phyloP scores from a whole-genome alignment of 345 rosid species.

The Populus tremula region DNA sequence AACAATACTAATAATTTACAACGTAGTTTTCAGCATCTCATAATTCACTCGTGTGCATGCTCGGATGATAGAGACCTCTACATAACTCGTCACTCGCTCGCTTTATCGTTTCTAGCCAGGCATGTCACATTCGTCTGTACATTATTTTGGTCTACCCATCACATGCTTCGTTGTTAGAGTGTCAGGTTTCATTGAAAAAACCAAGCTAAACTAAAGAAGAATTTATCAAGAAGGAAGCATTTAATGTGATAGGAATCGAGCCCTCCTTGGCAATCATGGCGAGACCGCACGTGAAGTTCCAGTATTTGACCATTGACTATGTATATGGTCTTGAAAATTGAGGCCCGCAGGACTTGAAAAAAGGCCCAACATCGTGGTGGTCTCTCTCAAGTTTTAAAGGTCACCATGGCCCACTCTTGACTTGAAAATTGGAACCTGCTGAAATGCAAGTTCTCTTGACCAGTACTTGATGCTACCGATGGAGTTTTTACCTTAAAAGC shows the following conservation, averaged over 20 bases:
- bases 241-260: not conserved
- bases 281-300: too few species aligned
- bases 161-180: not conserved
- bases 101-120: not conserved
- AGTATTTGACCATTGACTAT: too few species aligned
- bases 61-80: not conserved
- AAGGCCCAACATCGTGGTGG: not conserved
- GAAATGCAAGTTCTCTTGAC: not conserved
- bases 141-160: not conserved
- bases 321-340: not conserved
- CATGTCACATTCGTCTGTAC: not conserved
- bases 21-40: conserved; percentile 1
- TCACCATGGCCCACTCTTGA: not conserved
- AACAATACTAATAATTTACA: too few species aligned
- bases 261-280: too few species aligned
- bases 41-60: conserved; percentile 17
- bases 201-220: not conserved
- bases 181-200: not conserved
- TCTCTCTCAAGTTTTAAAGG: not conserved
- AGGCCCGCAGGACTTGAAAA: not conserved
- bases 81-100: not conserved
- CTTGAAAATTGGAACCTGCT: not conserved
- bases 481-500: not conserved
- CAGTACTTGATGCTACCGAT: not conserved
- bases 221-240: not conserved